A percentile compares a stretch with the other conserved stretches of the same genome.
Evolutionary conservation across 2,329 filamentous ascomycete genomes (phyloP).

Genomic region (Cytospora chrysosperma): DNA sequence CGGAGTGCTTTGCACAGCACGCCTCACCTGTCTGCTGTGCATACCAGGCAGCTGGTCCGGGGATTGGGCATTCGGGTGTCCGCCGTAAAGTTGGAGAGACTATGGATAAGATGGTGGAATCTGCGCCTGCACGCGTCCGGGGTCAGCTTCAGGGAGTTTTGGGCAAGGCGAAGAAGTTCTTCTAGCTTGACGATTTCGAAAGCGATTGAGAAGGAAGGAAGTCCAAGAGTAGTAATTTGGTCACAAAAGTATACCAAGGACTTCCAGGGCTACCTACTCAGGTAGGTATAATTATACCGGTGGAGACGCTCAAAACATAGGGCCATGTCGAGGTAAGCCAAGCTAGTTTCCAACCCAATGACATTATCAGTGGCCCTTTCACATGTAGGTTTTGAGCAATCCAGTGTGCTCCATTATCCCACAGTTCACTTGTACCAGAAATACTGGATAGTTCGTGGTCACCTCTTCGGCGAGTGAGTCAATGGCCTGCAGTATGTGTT

Average conservation of each 20-base stretch:
- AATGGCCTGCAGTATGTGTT: not conserved
- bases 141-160: slow-evolving; percentile 4
- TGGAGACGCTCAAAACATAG: no score
- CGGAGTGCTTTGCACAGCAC: slow-evolving; percentile 20
- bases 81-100: slow-evolving; percentile 2
- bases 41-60: slow-evolving; percentile 6
- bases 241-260: no score
- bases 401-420: no score
- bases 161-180: slow-evolving; percentile 10
- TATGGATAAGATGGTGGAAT: slow-evolving; percentile 15
- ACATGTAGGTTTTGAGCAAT: no score
- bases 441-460: no score
- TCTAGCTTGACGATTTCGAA: not conserved
- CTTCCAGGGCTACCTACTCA: no score
- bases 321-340: no score
- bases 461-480: not conserved
- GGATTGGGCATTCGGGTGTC: not conserved
- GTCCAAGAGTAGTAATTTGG: no score
- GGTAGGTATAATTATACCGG: no score
- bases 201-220: not conserved
- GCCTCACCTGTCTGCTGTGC: slow-evolving; percentile 25
- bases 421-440: no score
- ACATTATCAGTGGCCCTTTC: no score
- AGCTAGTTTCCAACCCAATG: no score
- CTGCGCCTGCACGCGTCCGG: slow-evolving; percentile 5